Evolutionary conservation across 2,329 filamentous ascomycete species (phyloP).

Genomic region (Orbilia brochopaga): DNA sequence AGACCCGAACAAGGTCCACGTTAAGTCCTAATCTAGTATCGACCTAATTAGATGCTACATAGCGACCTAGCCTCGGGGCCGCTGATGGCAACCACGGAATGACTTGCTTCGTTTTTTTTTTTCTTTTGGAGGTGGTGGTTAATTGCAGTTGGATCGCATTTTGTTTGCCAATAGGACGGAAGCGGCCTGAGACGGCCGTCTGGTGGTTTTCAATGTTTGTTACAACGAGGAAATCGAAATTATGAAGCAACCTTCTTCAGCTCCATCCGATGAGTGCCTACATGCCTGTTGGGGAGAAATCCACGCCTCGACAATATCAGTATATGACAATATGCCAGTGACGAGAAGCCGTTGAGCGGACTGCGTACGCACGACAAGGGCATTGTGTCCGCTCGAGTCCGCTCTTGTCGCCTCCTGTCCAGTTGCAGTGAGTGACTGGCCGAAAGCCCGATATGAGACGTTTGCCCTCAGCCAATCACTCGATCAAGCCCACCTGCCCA

Average conservation of each 20-base stretch:
- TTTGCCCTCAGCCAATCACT: conserved; percentile 37
- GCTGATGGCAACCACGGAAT: not conserved
- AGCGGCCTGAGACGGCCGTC: conserved; percentile 22
- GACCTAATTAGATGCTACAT: no score
- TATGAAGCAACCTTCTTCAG: not conserved
- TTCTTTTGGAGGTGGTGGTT: conserved; percentile 9
- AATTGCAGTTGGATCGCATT: conserved; percentile 19
- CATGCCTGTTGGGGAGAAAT: not conserved
- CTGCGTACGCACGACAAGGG: conserved; percentile 21
- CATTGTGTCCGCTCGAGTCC: conserved; percentile 23
- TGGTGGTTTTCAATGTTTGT: conserved; percentile 30
- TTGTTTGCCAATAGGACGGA: conserved; percentile 18
- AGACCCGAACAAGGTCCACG: conserved; percentile 47
- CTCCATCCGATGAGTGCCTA: not conserved
- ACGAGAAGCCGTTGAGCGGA: not conserved
- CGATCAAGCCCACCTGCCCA: conserved; percentile 45
- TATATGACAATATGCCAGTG: not conserved
- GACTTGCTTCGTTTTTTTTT: conserved; percentile 12
- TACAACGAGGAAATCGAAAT: not conserved
- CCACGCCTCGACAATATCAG: not conserved
- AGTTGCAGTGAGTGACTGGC: conserved; percentile 17
- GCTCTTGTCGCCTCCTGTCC: conserved; percentile 15
- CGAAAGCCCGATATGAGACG: conserved; percentile 20
- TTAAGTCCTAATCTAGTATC: conserved; percentile 9
- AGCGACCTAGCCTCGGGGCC: no score